Conservation (phyloP, 495 filamentous ascomycete genomes). For the Aspergillus conjunctus region DNA sequence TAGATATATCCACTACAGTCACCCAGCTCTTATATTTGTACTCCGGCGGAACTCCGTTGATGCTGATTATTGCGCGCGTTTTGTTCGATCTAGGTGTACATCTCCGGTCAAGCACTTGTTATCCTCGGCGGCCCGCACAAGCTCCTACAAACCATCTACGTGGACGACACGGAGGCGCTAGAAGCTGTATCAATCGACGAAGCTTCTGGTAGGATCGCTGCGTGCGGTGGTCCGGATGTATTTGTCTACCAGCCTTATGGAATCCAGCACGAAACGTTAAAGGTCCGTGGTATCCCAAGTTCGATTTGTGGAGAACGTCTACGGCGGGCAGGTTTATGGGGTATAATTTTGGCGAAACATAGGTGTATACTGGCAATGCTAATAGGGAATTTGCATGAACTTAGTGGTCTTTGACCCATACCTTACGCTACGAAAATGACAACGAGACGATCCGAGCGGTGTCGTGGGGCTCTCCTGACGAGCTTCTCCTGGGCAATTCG, state of each 20-base stretch:
- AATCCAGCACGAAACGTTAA: slow-evolving; percentile 62
- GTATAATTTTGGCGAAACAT: not conserved
- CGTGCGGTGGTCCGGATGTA: slow-evolving; percentile 62
- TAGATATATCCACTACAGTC: too few species aligned
- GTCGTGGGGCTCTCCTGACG: slow-evolving; percentile 83
- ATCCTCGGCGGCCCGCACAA: slow-evolving; percentile 74
- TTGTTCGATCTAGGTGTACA: slow-evolving; percentile 66
- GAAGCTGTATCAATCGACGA: slow-evolving; percentile 79
- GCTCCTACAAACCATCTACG: slow-evolving; percentile 88
- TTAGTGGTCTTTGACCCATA: slow-evolving; percentile 58
- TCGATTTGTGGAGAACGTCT: not conserved
- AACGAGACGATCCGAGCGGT: slow-evolving; percentile 60
- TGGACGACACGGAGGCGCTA: slow-evolving; percentile 71
- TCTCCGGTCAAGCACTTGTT: slow-evolving; percentile 83
- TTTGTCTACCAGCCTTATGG: slow-evolving; percentile 81
- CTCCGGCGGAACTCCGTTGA: not conserved
- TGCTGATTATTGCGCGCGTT: not conserved
- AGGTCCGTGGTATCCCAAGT: slow-evolving; percentile 34
- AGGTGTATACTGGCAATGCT: not conserved
- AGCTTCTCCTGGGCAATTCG: slow-evolving; percentile 75
- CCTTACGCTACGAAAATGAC: slow-evolving; percentile 44
- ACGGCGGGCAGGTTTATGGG: not conserved
- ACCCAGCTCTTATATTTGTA: not conserved
- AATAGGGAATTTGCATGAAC: slow-evolving; percentile 14
- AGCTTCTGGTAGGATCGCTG: slow-evolving; percentile 80